Conservation (phyloP, 1,284 basidiomycete species). For the Takashimella koratensis region DNA sequence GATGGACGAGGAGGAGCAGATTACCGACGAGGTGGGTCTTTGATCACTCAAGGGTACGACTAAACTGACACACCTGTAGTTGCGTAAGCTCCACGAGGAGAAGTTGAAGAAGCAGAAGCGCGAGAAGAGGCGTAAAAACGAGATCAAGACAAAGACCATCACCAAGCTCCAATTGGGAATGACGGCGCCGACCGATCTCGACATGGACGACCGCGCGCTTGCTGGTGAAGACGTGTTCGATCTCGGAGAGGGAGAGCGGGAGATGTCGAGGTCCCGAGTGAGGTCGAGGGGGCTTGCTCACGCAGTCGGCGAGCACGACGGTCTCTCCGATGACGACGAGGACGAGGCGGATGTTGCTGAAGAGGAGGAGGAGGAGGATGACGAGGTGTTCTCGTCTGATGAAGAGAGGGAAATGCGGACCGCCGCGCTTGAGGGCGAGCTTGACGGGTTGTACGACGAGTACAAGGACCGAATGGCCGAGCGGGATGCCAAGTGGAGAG, state of each 20-base stretch:
- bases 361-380: slow-evolving; percentile 51
- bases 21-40: slow-evolving; percentile 72
- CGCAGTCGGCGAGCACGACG: slow-evolving; percentile 52
- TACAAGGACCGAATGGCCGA: slow-evolving; percentile 80
- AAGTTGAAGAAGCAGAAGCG: slow-evolving; percentile 70
- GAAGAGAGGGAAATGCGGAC: slow-evolving; percentile 67
- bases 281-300: slow-evolving; percentile 52
- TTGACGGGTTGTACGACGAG: slow-evolving; percentile 84
- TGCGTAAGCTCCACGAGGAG: slow-evolving; percentile 79
- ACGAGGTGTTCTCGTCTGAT: slow-evolving; percentile 60
- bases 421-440: slow-evolving; percentile 69
- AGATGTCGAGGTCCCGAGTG: slow-evolving; percentile 52
- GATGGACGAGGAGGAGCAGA: slow-evolving; percentile 80
- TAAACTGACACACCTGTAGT: slow-evolving; percentile 52
- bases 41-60: too few relatives aligned
- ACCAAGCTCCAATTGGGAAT: slow-evolving; percentile 96
- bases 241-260: slow-evolving; percentile 61
- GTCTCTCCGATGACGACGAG: slow-evolving; percentile 48
- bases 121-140: slow-evolving; percentile 82
- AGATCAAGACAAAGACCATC: slow-evolving; percentile 79
- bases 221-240: slow-evolving; percentile 71
- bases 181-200: slow-evolving; percentile 94
- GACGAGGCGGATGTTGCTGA: slow-evolving; percentile 42
- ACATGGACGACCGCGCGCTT: slow-evolving; percentile 66
- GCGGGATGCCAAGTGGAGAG: slow-evolving; percentile 85